These are phyloP conservation scores for Penicillium paradoxum DNA, from an alignment of 495 filamentous ascomycete species.

Conservation along the genomic window DNA sequence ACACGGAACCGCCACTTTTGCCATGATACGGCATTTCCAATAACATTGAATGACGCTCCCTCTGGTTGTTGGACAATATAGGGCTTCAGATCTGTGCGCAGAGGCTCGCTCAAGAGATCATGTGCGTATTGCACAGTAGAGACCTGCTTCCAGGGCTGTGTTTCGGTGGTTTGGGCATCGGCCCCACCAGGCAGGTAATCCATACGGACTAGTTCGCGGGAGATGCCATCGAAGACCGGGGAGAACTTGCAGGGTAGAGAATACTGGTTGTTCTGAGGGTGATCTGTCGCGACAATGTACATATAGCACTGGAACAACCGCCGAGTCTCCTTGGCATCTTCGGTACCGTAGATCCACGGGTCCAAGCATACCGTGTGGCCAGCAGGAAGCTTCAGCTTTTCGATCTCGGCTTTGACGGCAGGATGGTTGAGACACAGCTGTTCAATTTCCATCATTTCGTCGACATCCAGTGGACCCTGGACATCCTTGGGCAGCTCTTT, in stretches of 20 bases:
- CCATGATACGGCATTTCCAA: constrained; percentile 46
- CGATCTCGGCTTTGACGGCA: constrained; percentile 40
- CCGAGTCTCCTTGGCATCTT: constrained; percentile 33
- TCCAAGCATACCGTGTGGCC: constrained; percentile 40
- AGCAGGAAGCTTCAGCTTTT: constrained; percentile 37
- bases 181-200: constrained; percentile 42
- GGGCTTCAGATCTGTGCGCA: constrained; percentile 65
- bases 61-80: constrained; percentile 73
- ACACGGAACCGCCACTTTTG: constrained; percentile 68
- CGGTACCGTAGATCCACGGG: constrained; percentile 45
- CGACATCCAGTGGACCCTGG: constrained; percentile 38
- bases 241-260: constrained; percentile 72
- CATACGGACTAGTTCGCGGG: constrained; percentile 56
- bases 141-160: constrained; percentile 46
- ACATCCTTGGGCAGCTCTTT: constrained; percentile 40
- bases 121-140: constrained; percentile 48
- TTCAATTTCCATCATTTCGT: constrained; percentile 42
- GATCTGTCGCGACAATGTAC: constrained; percentile 36
- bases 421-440: constrained; percentile 34
- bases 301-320: constrained; percentile 44
- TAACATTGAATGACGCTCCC: constrained; percentile 61
- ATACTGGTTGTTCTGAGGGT: constrained; percentile 64
- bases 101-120: constrained; percentile 33
- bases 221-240: constrained; percentile 64
- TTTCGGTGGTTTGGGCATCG: constrained; percentile 27